Percentiles rank a stretch among this genome's conserved stretches.
Evolutionary conservation across 306 rosid species (phyloP).

Genomic region (Castanea mollissima): DNA sequence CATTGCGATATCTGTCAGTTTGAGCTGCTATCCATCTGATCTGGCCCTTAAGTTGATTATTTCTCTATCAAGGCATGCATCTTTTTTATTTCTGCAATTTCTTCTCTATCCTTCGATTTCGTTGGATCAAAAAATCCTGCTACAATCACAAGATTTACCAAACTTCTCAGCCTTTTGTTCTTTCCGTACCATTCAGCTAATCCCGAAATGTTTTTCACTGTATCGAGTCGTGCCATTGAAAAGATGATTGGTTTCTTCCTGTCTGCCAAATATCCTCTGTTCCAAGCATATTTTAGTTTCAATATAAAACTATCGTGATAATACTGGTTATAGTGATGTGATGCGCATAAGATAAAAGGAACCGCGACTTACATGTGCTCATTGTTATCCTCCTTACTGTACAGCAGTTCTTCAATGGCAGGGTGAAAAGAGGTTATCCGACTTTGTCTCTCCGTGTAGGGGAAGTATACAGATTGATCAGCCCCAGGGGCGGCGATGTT

Average conservation of each 20-base stretch:
- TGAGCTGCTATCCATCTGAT: constrained; percentile 96
- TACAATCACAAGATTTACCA: constrained; percentile 79
- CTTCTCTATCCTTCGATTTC: constrained; percentile 92
- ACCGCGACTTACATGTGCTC: constrained; percentile 68
- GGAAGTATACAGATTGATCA: constrained; percentile 76
- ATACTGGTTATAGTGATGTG: neutral
- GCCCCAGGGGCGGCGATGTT: constrained; percentile 96
- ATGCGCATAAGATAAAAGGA: neutral
- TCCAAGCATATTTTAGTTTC: constrained; percentile 21
- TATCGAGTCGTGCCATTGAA: constrained; percentile 94
- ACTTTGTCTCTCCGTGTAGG: constrained; percentile 49
- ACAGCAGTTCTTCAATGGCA: constrained; percentile 77
- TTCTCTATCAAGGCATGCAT: constrained; percentile 70
- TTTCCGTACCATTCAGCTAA: constrained; percentile 85
- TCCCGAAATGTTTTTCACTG: constrained; percentile 86
- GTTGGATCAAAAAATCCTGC: constrained; percentile 89
- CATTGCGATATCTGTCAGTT: constrained; percentile 71
- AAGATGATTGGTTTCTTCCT: constrained; percentile 84
- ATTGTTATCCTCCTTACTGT: constrained; percentile 52
- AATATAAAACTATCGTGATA: constrained; percentile 11
- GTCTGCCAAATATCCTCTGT: constrained; percentile 84
- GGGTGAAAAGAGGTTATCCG: constrained; percentile 59
- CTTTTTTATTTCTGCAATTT: constrained; percentile 77
- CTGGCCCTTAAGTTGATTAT: constrained; percentile 67
- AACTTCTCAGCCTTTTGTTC: constrained; percentile 62